A percentile compares a stretch with the other conserved stretches of the same genome.
Evolutionary conservation across 331 rosid genomes (phyloP).

Genomic region (Prunus yedoensis): DNA sequence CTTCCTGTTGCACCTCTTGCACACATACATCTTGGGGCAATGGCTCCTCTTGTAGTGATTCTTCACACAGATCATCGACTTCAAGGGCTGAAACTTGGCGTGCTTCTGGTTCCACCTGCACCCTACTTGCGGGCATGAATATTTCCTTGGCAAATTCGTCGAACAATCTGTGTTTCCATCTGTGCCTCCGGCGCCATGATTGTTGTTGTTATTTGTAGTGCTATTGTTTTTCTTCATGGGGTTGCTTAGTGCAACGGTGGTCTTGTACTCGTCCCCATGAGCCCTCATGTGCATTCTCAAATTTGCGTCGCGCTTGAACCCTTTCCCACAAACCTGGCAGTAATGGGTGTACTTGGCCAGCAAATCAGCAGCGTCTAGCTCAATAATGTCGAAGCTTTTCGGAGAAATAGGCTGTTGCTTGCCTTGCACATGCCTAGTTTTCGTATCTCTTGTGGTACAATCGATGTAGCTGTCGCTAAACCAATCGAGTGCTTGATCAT

Average conservation of each 20-base stretch:
- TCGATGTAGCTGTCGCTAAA: conserved; percentile 37
- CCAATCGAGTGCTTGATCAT: conserved; percentile 51
- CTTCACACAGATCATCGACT: conserved; percentile 89
- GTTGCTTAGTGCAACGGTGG: conserved; percentile 67
- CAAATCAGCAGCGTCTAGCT: conserved; percentile 64
- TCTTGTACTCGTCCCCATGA: conserved; percentile 91
- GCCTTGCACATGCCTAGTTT: background rate
- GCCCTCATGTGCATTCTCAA: conserved; percentile 99
- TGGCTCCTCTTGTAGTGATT: conserved; percentile 95
- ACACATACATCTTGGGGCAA: conserved; percentile 91
- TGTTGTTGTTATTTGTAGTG: background rate
- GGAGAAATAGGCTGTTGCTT: background rate
- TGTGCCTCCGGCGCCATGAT: background rate
- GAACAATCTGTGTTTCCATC: conserved; percentile 14
- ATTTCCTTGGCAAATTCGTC: conserved; percentile 49
- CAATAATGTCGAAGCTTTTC: conserved; percentile 45
- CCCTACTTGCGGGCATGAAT: conserved; percentile 90
- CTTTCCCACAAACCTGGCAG: conserved; percentile 89
- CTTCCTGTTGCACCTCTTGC: conserved; percentile 83
- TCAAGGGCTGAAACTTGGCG: conserved; percentile 81
- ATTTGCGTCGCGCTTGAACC: conserved; percentile 89
- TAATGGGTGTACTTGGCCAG: conserved; percentile 92
- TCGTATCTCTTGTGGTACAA: conserved; percentile 4
- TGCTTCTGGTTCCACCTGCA: conserved; percentile 89
- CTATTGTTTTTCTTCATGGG: conserved; percentile 44